Base-by-base conservation (phyloP, 805 yeast genomes). In the Saturnispora silvae region DNA sequence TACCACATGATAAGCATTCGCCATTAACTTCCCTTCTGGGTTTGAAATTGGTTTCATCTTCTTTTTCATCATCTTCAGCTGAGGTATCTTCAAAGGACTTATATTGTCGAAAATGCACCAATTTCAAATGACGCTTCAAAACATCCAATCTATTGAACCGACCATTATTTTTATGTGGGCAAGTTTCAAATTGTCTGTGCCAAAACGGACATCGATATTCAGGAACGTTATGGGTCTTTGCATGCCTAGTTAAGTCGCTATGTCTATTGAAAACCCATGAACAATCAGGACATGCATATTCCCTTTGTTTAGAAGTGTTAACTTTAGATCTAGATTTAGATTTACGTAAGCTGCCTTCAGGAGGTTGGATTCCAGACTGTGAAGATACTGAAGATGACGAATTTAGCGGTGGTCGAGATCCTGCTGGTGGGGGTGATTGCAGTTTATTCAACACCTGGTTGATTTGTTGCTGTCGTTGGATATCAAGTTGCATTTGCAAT, bases 121-220 rank as follows among this genome's bases (percentile, higher is more conserved):
- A 63, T 36, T 72, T 65, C 38, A 81, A 59, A 55, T 81, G 92
- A 31, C 92, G 65, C 46, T 81, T 81, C 44, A 81, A 60, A 22
- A 81, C 87, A 50, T 81, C 92, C 42, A 79, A 57, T 31, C 92
- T 63, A 48, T 74, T 75, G 57, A 81, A 81, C 0, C 83, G 71
- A 13, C 89, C 87, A 16, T 81, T 83, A 45, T 78, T 79, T 38
- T 81, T 65, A 54, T 81, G 92, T 5, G 60, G 59, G 52, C 87
- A 81, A 5, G 81, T 70, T 4, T 78, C 75, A 45, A 48, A 55
- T 46, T 76, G 81, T 19, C 67, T 62, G 38, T 65, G 65, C 81
- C 82, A 79, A 57, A 67, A 81, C 3, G 89, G 89, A 51, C 89
- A 81, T 44, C 72, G 77, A 49, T 74, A 74, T 41, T 66, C 67